phyloP scores from a whole-genome alignment of 352 stramenopile genomes.

The Heterotrichella gracilis region DNA sequence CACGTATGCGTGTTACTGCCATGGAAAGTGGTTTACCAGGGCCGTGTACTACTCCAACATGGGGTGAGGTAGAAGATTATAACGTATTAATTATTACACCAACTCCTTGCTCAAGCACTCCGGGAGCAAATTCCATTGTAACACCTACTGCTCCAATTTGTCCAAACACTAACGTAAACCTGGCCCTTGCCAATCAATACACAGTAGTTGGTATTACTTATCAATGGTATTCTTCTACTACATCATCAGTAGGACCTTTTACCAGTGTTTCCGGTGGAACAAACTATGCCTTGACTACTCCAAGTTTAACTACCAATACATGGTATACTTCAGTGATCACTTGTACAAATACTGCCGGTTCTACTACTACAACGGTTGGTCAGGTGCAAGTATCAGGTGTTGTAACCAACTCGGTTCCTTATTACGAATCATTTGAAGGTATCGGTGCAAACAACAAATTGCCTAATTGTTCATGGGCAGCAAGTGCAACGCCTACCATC shows the following conservation, averaged over 20 bases:
- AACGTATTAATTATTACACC: not conserved
- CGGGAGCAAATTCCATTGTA: not conserved
- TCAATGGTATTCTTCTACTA: not conserved
- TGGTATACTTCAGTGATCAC: not conserved
- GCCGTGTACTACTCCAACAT: not conserved
- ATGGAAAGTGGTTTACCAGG: too few relatives aligned
- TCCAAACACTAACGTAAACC: not conserved
- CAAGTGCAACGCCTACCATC: too few relatives aligned
- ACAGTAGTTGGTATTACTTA: not conserved
- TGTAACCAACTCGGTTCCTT: not conserved
- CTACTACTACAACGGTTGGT: not conserved
- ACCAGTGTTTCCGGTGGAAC: not conserved
- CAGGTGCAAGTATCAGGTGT: not conserved
- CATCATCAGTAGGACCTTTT: not conserved
- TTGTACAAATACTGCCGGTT: not conserved
- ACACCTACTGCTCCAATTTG: not conserved
- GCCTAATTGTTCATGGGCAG: not conserved
- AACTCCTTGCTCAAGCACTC: not conserved
- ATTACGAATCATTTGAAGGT: not conserved
- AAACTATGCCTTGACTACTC: not conserved
- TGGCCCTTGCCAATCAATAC: not conserved
- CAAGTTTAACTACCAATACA: not conserved
- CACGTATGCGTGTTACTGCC: not conserved
- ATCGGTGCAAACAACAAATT: not conserved
- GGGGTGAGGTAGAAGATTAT: constrained; percentile 1